Conservation (phyloP, 345 rosid species). For the Lenwebbia sp. region DNA sequence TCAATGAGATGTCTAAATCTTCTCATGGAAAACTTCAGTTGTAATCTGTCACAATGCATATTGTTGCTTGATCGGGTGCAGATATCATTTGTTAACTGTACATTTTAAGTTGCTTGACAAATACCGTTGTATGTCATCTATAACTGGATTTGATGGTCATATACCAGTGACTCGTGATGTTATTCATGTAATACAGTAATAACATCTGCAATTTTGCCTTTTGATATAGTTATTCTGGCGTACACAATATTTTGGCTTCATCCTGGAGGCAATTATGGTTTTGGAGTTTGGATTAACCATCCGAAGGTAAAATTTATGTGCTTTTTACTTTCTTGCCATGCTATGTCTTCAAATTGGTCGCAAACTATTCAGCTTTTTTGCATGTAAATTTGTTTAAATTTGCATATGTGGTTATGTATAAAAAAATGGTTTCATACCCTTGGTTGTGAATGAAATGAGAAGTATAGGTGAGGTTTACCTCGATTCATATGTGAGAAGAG, state of each 20-base stretch:
- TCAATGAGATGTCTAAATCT: not conserved
- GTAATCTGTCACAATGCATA: not conserved
- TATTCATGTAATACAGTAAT: not conserved
- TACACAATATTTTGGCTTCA: constrained; percentile 61
- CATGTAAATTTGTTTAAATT: not conserved
- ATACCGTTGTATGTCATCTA: not conserved
- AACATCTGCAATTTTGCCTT: not conserved
- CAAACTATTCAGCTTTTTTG: not conserved
- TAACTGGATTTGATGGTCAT: not conserved
- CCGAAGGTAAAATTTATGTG: constrained; percentile 41
- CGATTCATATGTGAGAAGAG: not conserved
- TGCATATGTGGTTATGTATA: not conserved
- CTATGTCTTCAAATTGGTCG: not conserved
- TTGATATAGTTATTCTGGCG: constrained; percentile 63
- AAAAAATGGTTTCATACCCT: not conserved
- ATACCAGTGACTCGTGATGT: not conserved
- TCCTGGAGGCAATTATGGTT: constrained; percentile 83
- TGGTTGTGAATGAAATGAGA: not conserved
- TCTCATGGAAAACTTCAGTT: not conserved
- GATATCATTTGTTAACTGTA: not conserved
- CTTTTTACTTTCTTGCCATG: not conserved
- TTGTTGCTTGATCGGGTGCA: not conserved
- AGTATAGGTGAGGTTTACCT: not conserved
- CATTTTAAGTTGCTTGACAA: not conserved
- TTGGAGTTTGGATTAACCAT: constrained; percentile 85